These are phyloP conservation scores for Cutaneotrichosporon dermatis DNA, from an alignment of 1,284 basidiomycete genomes.

Conservation along the genomic window DNA sequence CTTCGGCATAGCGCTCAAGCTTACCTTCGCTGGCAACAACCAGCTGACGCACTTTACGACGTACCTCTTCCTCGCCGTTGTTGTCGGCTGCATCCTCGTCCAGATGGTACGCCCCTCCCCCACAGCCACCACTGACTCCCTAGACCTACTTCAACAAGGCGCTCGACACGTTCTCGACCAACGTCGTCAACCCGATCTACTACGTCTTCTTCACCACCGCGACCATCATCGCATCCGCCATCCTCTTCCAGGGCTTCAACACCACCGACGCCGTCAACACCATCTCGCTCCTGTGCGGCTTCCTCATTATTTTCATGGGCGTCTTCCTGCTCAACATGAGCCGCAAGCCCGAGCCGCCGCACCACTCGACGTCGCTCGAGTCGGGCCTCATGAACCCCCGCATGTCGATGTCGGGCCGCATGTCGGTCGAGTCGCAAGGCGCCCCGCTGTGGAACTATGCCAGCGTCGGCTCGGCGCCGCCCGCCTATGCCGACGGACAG, in stretches of 20 bases:
- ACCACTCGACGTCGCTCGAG: slow-evolving; percentile 56
- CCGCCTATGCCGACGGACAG: slow-evolving; percentile 40
- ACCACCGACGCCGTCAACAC: slow-evolving; percentile 77
- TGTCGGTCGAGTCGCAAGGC: slow-evolving; percentile 45
- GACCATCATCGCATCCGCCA: slow-evolving; percentile 89
- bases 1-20: slow-evolving; percentile 92
- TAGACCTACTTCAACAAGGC: slow-evolving; percentile 98
- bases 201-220: slow-evolving; percentile 98
- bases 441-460: slow-evolving; percentile 37
- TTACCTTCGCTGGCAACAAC: slow-evolving; percentile 90
- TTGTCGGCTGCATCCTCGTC: slow-evolving; percentile 79
- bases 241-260: slow-evolving; percentile 96
- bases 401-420: slow-evolving; percentile 49
- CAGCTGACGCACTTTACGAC: slow-evolving; percentile 93
- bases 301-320: slow-evolving; percentile 84
- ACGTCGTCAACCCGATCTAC: slow-evolving; percentile 98
- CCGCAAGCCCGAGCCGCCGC: slow-evolving; percentile 59
- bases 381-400: slow-evolving; percentile 63
- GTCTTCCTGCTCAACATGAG: slow-evolving; percentile 86
- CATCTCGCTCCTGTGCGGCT: slow-evolving; percentile 77
- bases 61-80: slow-evolving; percentile 85
- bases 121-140: background rate
- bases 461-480: slow-evolving; percentile 32
- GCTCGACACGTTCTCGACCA: slow-evolving; percentile 93
- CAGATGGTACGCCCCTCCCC: slow-evolving; percentile 62